These are phyloP conservation scores for Hemerocallis citrina DNA, from an alignment of 106 monocot genomes.

Conservation along the genomic window DNA sequence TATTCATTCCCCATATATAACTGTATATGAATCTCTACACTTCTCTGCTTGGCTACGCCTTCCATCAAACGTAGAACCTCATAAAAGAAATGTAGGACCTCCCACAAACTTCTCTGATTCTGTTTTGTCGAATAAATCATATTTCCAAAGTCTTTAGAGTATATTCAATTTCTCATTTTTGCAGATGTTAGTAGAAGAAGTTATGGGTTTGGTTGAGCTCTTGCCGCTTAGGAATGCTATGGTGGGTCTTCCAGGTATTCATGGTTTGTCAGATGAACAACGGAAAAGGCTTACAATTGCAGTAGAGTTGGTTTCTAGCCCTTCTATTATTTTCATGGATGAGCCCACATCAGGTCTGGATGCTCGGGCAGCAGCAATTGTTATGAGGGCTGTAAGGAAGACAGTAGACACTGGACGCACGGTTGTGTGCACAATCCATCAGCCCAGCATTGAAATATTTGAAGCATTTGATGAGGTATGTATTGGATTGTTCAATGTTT, in stretches of 20 bases:
- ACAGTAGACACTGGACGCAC: conserved; percentile 57
- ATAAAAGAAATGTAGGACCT: conserved; percentile 14
- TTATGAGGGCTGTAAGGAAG: conserved; percentile 66
- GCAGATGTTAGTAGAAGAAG: conserved; percentile 68
- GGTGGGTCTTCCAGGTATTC: conserved; percentile 48
- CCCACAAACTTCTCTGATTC: not conserved
- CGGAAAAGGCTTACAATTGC: conserved; percentile 67
- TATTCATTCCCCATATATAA: conserved; percentile 35
- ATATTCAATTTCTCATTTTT: not conserved
- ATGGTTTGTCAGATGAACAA: conserved; percentile 61
- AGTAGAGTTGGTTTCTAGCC: conserved; percentile 59
- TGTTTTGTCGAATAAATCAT: no score
- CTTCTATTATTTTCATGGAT: conserved; percentile 78
- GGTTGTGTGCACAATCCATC: conserved; percentile 69
- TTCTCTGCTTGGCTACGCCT: conserved; percentile 40
- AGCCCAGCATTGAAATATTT: conserved; percentile 72
- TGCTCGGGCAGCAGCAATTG: conserved; percentile 72
- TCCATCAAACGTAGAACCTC: conserved; percentile 10
- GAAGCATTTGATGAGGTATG: conserved; percentile 73
- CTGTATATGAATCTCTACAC: conserved; percentile 35
- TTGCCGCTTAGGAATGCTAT: conserved; percentile 37
- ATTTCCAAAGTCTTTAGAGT: no score
- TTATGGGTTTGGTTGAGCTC: conserved; percentile 50
- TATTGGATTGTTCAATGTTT: not conserved
- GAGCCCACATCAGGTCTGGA: conserved; percentile 73